Conservation (phyloP, 345 rosid genomes). For the Citrus trifoliata region DNA sequence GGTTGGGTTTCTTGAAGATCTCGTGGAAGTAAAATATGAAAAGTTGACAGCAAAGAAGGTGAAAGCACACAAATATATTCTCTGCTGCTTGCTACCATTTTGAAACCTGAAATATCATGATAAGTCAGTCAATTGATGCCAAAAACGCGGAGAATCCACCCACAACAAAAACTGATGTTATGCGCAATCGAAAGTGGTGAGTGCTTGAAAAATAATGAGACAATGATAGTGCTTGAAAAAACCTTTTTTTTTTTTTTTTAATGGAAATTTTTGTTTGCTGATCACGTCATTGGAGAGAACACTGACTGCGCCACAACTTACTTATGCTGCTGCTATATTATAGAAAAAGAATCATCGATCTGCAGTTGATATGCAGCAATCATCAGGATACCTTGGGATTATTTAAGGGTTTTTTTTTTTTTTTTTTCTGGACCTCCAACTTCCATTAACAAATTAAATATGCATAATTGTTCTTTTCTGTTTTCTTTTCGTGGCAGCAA, state of each 20-base stretch:
- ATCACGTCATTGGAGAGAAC: not conserved
- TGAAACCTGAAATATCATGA: not conserved
- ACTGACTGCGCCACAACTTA: not conserved
- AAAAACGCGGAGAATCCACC: slow-evolving; percentile 3
- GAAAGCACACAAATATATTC: not conserved
- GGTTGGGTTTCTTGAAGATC: not conserved
- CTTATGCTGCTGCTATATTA: not conserved
- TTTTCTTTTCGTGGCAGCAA: too few relatives aligned
- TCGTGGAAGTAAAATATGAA: not conserved
- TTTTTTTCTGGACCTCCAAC: too few relatives aligned
- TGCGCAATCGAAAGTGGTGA: not conserved
- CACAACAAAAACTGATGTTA: not conserved
- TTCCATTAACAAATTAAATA: too few relatives aligned
- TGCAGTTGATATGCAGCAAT: not conserved
- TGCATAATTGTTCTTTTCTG: too few relatives aligned
- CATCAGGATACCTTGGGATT: not conserved
- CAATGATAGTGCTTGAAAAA: not conserved
- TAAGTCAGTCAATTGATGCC: not conserved
- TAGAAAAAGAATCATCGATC: not conserved
- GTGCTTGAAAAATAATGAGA: slow-evolving; percentile 1
- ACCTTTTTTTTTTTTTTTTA: too few relatives aligned
- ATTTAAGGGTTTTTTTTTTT: not conserved
- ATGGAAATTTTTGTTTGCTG: not conserved
- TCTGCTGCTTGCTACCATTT: not conserved
- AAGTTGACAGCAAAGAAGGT: not conserved